A percentile compares a stretch with the other conserved stretches of the same genome.
phyloP scores from a whole-genome alignment of 768 basidiomycete species.

The Pleurotus djamor region DNA sequence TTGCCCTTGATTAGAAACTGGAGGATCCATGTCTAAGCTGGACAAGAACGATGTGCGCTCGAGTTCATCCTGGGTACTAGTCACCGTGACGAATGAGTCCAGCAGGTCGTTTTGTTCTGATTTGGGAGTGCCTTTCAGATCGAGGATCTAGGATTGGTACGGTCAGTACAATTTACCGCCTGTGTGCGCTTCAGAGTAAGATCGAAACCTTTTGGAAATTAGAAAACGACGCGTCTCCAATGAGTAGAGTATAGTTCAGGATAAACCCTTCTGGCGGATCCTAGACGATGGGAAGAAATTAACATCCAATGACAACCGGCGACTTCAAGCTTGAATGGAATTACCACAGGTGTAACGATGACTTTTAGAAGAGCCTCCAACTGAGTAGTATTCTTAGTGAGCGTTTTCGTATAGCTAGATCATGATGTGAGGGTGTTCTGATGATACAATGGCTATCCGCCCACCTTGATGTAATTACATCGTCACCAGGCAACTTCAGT shows the following conservation, averaged over 20 bases:
- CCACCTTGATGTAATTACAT: constrained; percentile 53
- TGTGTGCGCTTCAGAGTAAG: background rate
- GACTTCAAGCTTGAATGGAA: constrained; percentile 18
- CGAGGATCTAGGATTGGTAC: constrained; percentile 64
- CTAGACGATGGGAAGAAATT: constrained; percentile 27
- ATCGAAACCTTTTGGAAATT: constrained; percentile 92
- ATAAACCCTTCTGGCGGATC: constrained; percentile 95
- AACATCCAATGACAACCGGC: no score
- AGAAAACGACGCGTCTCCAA: constrained; percentile 92
- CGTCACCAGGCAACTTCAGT: constrained; percentile 79
- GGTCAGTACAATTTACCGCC: background rate
- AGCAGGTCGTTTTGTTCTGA: constrained; percentile 84
- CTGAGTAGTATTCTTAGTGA: constrained; percentile 77
- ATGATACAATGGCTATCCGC: constrained; percentile 8
- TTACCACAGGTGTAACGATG: constrained; percentile 87
- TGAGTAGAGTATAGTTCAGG: constrained; percentile 90
- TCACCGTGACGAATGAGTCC: constrained; percentile 89
- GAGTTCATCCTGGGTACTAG: constrained; percentile 88
- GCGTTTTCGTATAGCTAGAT: constrained; percentile 74
- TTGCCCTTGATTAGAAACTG: constrained; percentile 33
- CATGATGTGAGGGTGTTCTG: constrained; percentile 5
- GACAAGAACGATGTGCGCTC: constrained; percentile 91
- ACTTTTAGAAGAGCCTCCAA: constrained; percentile 94
- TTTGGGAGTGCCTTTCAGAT: constrained; percentile 91
- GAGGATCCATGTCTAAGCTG: constrained; percentile 93